Evolutionary conservation across 441 rosid species (phyloP), one percentile per base, ranked within the genome.

Genomic region (Syzygium syzygioides): DNA sequence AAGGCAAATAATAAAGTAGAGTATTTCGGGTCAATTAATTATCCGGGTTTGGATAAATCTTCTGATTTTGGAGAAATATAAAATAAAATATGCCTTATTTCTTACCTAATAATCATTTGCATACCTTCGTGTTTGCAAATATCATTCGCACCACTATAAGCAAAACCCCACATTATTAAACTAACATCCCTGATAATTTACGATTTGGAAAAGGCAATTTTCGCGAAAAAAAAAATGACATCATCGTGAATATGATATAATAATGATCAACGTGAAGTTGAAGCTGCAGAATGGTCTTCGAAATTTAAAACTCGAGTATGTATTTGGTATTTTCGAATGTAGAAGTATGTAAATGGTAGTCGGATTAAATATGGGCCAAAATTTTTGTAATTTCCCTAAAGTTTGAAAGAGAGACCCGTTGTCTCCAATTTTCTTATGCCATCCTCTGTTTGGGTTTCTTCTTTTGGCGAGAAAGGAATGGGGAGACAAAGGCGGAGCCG

Each of bases 181-280:
- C 48, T 0, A 2, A 45, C 48, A 45, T 45, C 48, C 48, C 7
- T 9, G 11, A 15, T 3, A 4, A 64, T 30, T 9, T 30, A 30
- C 19, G 1, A 17, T 30, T 17, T 15, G 0, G 9, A 30, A 9
- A 0, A 17, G 0, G 3, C 0, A 17, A 64, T 64, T 30, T 30
- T 8, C 9, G 13, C 9, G 41, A 4, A 4, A 17, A 3, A 17
- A 3, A 7, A 64, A 30, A 8, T 15, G 30, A 15, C 18, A 30
- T 30, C 9, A 7, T 30, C 0, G 0, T 0, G 23, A 64, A 30
- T 64, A 30, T 0, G 6, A 64, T 20, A 15, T 8, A 8, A 18
- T 3, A 10, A 55, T 18, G 19, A 55, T 55, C 7, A 4, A 55
- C 9, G 23, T 7, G 57, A 7, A 55, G 25, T 9, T 18, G 57